Conservation (phyloP, 306 rosid genomes). For the Ammopiptanthus mongolicus region DNA sequence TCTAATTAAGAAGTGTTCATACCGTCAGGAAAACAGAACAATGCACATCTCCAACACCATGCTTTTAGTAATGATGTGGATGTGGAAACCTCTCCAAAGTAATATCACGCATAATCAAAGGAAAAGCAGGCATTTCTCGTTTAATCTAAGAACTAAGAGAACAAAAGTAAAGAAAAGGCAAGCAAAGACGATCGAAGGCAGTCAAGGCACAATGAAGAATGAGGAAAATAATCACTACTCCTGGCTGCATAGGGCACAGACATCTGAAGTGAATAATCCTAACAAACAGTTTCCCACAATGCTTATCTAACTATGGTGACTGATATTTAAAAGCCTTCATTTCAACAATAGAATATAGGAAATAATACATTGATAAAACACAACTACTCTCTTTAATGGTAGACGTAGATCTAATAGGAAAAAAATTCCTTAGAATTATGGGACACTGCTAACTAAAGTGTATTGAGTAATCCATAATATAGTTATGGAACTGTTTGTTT, state of each 20-base stretch:
- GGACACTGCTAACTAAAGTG: not conserved
- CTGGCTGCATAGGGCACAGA: not conserved
- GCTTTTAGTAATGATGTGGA: not conserved
- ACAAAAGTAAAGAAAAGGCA: not conserved
- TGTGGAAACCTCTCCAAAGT: not conserved
- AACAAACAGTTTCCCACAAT: not conserved
- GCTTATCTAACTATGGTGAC: not conserved
- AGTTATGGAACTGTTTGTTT: no score
- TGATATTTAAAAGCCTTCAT: not conserved
- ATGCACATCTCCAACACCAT: not conserved
- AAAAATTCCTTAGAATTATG: not conserved
- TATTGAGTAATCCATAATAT: not conserved
- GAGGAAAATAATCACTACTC: not conserved
- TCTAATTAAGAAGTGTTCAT: not conserved
- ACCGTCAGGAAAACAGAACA: not conserved
- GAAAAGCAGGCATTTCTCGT: not conserved
- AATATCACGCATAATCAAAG: not conserved
- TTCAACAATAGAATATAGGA: not conserved
- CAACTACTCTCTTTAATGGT: not conserved
- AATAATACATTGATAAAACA: not conserved
- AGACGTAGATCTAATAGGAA: not conserved
- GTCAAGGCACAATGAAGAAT: not conserved
- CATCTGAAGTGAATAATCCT: not conserved
- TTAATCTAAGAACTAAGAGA: not conserved
- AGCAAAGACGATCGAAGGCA: not conserved